A percentile compares a stretch with the other conserved stretches of the same genome.
Evolutionary conservation across 495 filamentous ascomycete genomes (phyloP).

Genomic region (Podospora appendiculata): DNA sequence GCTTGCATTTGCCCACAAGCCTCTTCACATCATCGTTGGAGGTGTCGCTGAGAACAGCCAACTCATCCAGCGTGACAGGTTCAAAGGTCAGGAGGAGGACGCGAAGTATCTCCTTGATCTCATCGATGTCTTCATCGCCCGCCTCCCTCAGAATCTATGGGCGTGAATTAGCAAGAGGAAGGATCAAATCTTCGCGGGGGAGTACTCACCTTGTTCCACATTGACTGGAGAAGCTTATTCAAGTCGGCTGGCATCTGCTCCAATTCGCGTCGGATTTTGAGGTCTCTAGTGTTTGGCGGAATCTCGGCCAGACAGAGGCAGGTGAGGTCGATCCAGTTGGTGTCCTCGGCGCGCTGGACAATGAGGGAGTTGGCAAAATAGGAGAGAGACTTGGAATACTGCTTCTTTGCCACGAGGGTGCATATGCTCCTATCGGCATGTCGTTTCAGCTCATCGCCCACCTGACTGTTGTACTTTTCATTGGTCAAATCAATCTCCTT

Average conservation of each 20-base stretch:
- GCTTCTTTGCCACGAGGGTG: conserved; percentile 22
- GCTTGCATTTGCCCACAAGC: conserved; percentile 24
- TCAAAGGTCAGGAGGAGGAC: conserved; percentile 27
- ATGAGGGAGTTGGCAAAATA: conserved; percentile 29
- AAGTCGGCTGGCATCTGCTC: conserved; percentile 28
- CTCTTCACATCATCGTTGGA: conserved; percentile 15
- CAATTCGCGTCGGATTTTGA: conserved; percentile 19
- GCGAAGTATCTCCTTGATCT: conserved; percentile 28
- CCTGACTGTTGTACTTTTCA: not conserved
- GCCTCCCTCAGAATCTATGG: not conserved
- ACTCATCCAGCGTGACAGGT: conserved; percentile 23
- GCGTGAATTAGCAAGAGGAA: too few species aligned
- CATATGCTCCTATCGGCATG: conserved; percentile 6
- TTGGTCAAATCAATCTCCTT: conserved; percentile 1
- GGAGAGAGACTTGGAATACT: conserved; percentile 26
- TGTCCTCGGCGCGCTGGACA: conserved; percentile 24
- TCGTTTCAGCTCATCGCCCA: not conserved
- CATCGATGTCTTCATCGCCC: conserved; percentile 18
- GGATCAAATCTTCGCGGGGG: too few species aligned
- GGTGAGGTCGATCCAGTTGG: conserved; percentile 30
- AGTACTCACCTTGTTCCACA: conserved; percentile 21
- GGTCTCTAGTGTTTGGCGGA: conserved; percentile 17
- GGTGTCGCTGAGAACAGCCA: conserved; percentile 22
- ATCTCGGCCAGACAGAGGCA: conserved; percentile 24
- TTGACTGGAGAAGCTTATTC: conserved; percentile 19